phyloP scores from a whole-genome alignment of 2,329 filamentous ascomycete species.

The Ilyonectria destructans region DNA sequence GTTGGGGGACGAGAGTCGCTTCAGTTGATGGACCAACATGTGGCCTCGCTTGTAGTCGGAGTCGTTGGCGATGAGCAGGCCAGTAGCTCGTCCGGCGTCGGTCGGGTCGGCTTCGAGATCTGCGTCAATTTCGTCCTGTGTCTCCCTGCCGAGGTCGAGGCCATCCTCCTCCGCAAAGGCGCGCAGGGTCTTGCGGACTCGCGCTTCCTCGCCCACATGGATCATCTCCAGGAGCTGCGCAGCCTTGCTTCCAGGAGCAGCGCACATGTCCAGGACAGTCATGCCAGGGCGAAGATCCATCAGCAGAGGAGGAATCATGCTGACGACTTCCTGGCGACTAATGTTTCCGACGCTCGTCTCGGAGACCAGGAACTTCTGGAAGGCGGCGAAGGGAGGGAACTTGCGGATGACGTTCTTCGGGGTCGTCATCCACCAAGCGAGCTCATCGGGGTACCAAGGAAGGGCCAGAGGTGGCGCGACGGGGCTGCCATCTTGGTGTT shows the following conservation, averaged over 20 bases:
- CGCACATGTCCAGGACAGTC: conserved; percentile 95
- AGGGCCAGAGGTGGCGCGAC: conserved; percentile 89
- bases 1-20: conserved; percentile 96
- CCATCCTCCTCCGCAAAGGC: conserved; percentile 75
- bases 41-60: conserved; percentile 97
- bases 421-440: conserved; percentile 98
- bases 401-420: conserved; percentile 96
- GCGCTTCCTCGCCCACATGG: conserved; percentile 91
- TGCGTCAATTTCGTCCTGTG: conserved; percentile 63
- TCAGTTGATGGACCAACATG: conserved; percentile 98
- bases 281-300: conserved; percentile 94
- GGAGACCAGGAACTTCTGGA: conserved; percentile 97
- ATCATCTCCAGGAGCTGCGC: conserved; percentile 96
- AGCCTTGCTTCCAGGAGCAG: conserved; percentile 96
- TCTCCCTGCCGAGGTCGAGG: conserved; percentile 66
- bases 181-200: conserved; percentile 81
- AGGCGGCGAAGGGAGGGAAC: conserved; percentile 93
- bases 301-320: conserved; percentile 97
- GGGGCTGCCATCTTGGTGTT: conserved; percentile 84
- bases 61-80: conserved; percentile 95
- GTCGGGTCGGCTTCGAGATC: conserved; percentile 73
- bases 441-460: conserved; percentile 92
- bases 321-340: conserved; percentile 96
- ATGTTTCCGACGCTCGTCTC: conserved; percentile 99
- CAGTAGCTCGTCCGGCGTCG: conserved; percentile 91